Percentiles rank a stretch among this genome's conserved stretches.
phyloP scores from a whole-genome alignment of 2,329 filamentous ascomycete species.

The Aspergillus aculeatus region DNA sequence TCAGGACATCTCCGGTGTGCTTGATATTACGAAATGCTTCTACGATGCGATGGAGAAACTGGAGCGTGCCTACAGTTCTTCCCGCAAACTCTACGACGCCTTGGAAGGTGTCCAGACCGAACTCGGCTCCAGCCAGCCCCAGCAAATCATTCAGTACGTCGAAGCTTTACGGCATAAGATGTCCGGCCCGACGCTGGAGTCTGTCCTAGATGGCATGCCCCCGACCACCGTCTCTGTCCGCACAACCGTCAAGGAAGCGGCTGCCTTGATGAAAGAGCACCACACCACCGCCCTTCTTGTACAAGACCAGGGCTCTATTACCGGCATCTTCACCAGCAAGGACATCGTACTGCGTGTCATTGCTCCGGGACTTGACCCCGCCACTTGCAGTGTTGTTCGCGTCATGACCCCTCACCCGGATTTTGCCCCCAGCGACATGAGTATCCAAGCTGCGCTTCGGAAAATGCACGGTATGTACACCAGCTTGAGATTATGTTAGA shows the following conservation, averaged over 20 bases:
- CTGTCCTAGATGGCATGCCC: constrained; percentile 85
- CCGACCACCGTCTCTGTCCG: constrained; percentile 93
- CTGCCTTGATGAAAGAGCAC: constrained; percentile 96
- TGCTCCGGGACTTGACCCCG: constrained; percentile 88
- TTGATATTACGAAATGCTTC: constrained; percentile 99
- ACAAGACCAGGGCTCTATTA: constrained; percentile 94
- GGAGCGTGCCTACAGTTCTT: constrained; percentile 94
- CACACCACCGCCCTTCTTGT: constrained; percentile 95
- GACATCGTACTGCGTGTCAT: constrained; percentile 98
- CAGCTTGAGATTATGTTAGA: too few species aligned
- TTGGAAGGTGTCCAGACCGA: constrained; percentile 97
- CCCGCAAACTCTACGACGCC: constrained; percentile 96
- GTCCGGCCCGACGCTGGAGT: constrained; percentile 95
- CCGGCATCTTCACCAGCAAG: constrained; percentile 99
- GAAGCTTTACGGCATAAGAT: constrained; percentile 94
- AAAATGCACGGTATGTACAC: constrained; percentile 90
- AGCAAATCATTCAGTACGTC: constrained; percentile 98
- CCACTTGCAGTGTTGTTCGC: constrained; percentile 93
- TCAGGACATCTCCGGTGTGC: constrained; percentile 95
- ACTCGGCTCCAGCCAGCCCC: constrained; percentile 89
- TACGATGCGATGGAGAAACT: constrained; percentile 99
- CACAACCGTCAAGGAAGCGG: constrained; percentile 94
- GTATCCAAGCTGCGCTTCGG: constrained; percentile 91
- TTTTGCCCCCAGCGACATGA: constrained; percentile 99
- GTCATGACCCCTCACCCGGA: constrained; percentile 99